Evolutionary conservation across 2,329 filamentous ascomycete genomes (phyloP).

Genomic region (Fusarium haematococcum): DNA sequence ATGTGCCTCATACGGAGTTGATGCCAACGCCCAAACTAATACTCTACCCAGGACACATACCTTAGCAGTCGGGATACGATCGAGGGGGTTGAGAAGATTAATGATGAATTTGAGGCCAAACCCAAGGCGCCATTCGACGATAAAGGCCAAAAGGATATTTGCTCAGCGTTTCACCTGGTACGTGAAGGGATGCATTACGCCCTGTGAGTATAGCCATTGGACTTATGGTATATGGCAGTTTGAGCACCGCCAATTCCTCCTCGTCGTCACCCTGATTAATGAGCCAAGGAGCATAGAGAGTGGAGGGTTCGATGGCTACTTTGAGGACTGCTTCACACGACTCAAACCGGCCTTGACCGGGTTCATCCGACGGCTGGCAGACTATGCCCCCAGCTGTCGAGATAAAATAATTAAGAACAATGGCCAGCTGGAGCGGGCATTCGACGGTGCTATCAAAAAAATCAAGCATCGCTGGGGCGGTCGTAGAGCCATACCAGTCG

Average conservation of each 20-base stretch:
- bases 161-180: conserved; percentile 12
- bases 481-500: neutral
- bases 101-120: neutral
- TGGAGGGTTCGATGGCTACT: conserved; percentile 19
- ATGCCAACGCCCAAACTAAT: too few species aligned
- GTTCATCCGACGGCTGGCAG: conserved; percentile 10
- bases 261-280: conserved; percentile 5
- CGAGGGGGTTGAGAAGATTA: conserved; percentile 6
- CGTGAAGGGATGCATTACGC: neutral
- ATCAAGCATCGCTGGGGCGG: neutral
- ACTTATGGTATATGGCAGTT: conserved; percentile 13
- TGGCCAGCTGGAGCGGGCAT: conserved; percentile 11
- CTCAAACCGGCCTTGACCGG: conserved; percentile 3
- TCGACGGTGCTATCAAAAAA: conserved; percentile 1
- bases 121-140: conserved; percentile 8
- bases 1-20: neutral
- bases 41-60: conserved; percentile 15
- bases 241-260: conserved; percentile 16
- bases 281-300: conserved; percentile 5
- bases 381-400: conserved; percentile 12
- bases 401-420: conserved; percentile 22
- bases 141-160: conserved; percentile 19
- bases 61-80: conserved; percentile 21
- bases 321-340: conserved; percentile 22
- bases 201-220: neutral